Evolutionary conservation across 495 filamentous ascomycete species (phyloP).

Genomic region (Talaromyces ruber): DNA sequence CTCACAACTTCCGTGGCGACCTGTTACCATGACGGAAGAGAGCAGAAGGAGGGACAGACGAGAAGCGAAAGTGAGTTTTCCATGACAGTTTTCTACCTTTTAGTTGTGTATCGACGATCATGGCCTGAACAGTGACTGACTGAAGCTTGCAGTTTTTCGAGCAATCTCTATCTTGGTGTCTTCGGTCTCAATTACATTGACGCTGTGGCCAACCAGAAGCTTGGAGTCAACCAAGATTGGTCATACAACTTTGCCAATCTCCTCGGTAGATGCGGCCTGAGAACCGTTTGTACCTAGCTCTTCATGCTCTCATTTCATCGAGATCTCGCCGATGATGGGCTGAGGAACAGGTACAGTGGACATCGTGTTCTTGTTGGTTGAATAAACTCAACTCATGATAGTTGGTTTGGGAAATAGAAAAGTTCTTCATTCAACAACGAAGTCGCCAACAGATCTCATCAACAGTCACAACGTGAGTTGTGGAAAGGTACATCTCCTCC

Average conservation of each 20-base stretch:
- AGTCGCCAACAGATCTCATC: too few species aligned
- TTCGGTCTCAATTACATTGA: conserved; percentile 68
- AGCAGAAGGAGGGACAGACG: not conserved
- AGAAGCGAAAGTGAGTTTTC: not conserved
- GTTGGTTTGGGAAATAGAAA: too few species aligned
- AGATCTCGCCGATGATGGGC: too few species aligned
- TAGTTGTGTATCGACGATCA: not conserved
- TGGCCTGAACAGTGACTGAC: not conserved
- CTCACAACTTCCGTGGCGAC: not conserved
- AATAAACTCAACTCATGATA: too few species aligned
- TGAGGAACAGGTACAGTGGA: too few species aligned
- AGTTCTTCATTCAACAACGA: too few species aligned
- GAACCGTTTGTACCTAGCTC: conserved; percentile 84
- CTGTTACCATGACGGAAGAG: not conserved
- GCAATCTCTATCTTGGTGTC: not conserved
- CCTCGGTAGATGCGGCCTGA: conserved; percentile 80
- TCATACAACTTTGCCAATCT: conserved; percentile 96
- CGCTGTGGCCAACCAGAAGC: conserved; percentile 34
- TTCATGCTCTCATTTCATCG: too few species aligned
- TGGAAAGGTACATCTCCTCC: too few species aligned
- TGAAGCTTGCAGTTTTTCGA: not conserved
- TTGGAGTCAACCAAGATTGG: conserved; percentile 73
- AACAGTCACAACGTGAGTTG: too few species aligned
- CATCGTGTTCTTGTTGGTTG: too few species aligned
- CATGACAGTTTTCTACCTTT: not conserved